Percentiles rank a stretch among this genome's conserved stretches.
These are phyloP conservation scores for Pseudogymnoascus destructans DNA, from an alignment of 2,329 filamentous ascomycete genomes.

Conservation along the genomic window DNA sequence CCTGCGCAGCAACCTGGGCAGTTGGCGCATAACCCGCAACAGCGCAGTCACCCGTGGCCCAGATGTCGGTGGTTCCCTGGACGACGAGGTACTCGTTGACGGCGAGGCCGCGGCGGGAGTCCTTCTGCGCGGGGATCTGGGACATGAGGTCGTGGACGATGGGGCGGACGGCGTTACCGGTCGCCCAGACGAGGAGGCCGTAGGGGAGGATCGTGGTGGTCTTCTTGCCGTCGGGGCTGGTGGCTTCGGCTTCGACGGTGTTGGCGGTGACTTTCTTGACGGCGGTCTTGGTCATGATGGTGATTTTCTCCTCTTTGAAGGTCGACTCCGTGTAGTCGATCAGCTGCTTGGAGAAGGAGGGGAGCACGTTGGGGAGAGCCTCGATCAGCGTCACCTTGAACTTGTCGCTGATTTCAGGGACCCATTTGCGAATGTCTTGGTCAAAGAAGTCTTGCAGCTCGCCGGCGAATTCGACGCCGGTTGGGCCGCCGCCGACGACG, in stretches of 20 bases:
- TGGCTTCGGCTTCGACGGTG: conserved; percentile 79
- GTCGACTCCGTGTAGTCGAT: conserved; percentile 99
- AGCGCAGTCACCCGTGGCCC: conserved; percentile 95
- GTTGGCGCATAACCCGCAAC: conserved; percentile 96
- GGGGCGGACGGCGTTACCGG: conserved; percentile 83
- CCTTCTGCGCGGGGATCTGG: conserved; percentile 87
- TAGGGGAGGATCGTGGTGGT: conserved; percentile 72
- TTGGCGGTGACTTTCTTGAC: conserved; percentile 94
- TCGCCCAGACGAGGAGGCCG: conserved; percentile 95
- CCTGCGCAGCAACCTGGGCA: conserved; percentile 90
- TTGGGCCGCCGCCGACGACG: conserved; percentile 83
- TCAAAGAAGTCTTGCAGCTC: conserved; percentile 99
- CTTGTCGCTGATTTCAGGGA: conserved; percentile 85
- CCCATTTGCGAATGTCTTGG: conserved; percentile 93
- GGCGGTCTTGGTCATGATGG: conserved; percentile 96
- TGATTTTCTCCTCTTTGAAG: conserved; percentile 96
- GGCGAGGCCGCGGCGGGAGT: conserved; percentile 84
- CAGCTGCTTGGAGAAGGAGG: conserved; percentile 97
- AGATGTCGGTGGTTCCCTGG: conserved; percentile 91
- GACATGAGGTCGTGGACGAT: conserved; percentile 83
- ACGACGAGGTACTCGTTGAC: conserved; percentile 99
- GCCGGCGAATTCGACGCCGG: conserved; percentile 95
- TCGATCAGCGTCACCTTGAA: conserved; percentile 98
- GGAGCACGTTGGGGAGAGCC: conserved; percentile 88
- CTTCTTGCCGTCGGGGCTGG: conserved; percentile 74